Base-by-base conservation (phyloP, 2,329 filamentous ascomycete genomes). In the Pseudocercospora macadamiae region DNA sequence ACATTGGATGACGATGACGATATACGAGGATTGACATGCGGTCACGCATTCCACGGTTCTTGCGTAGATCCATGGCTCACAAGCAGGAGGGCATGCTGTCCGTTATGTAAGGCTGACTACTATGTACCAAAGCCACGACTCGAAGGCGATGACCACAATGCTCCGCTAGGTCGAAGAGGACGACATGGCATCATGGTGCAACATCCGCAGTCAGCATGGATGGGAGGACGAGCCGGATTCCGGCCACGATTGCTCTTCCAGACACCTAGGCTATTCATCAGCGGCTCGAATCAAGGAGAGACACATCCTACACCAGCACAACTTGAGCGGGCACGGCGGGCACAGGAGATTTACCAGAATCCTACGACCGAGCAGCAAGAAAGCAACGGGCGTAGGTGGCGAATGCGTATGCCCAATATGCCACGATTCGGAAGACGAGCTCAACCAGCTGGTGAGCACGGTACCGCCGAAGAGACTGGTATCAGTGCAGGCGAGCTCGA, bases 51-150 rank as follows among this genome's bases (percentile, higher is more conserved):
- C 84, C 95, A 99, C 74, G 93, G 92, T 51, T 90, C 89, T 36
- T 99, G 95, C 72, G 86, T 99, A 49, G 95, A 99, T 68, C 95
- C 95, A 9, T 99, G 95, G 95, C 79, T 99, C 64, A 99, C 95
- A 8, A 93, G 90, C 71, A 86, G 95, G 63, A 88, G 93, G 65
- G 95, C 95, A 23, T 97, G 93, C 79, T 99, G 95, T 74, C 95
- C 95, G 4, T 86, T 99, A 5, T 99, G 95, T 82, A 99, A 99
- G 78, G 91, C 93, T 37, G 95, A 99, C 72, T 99, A 97, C 75
- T 97, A 96, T 74, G 88, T 91, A 2, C 93, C 95, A 0, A 97
- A 97, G 77, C 91, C 92, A 51, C 89, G 91, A 14, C 81, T 89
- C 2, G 85, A 87, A 61, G 80, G 77, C 7, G 79, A 81, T 18